Evolutionary conservation across 2,329 filamentous ascomycete genomes (phyloP).

Genomic region (Trichoderma polysporum): DNA sequence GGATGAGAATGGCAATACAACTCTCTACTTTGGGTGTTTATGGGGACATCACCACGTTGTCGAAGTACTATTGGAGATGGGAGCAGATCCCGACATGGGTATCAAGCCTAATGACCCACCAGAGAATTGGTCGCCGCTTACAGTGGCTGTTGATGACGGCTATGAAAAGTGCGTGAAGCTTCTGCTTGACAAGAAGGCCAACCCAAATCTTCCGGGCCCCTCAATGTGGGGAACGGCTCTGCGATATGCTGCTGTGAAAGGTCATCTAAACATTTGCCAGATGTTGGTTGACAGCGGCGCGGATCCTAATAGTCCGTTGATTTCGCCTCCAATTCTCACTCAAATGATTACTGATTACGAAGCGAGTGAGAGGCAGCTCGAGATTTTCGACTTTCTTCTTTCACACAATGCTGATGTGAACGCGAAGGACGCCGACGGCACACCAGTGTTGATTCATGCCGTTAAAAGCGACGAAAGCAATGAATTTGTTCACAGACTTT

Average conservation of each 20-base stretch:
- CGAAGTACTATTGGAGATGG: conserved; percentile 4
- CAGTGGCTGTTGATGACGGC: conserved; percentile 18
- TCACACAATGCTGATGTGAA: conserved; percentile 17
- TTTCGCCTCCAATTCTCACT: conserved; percentile 16
- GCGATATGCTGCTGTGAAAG: conserved; percentile 18
- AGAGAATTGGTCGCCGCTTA: conserved; percentile 20
- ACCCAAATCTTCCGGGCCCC: conserved; percentile 14
- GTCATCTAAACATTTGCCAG: conserved; percentile 14
- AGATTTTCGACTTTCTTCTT: conserved; percentile 19
- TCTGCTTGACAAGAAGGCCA: conserved; percentile 20
- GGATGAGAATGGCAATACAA: conserved; percentile 13
- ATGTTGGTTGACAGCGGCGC: conserved; percentile 24
- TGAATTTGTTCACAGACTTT: neutral
- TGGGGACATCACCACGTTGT: conserved; percentile 20
- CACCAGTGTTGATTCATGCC: conserved; percentile 6
- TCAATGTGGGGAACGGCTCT: conserved; percentile 1
- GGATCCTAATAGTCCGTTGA: conserved; percentile 23
- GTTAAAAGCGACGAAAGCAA: neutral
- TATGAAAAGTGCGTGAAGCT: conserved; percentile 21
- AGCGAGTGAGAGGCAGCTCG: conserved; percentile 11
- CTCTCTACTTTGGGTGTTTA: conserved; percentile 19
- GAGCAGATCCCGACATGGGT: conserved; percentile 22
- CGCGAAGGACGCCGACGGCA: conserved; percentile 10
- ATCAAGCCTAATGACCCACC: conserved; percentile 6
- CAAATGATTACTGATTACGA: conserved; percentile 13